Conservation (phyloP, 1,284 basidiomycete species). For the Chondrostereum purpureum region DNA sequence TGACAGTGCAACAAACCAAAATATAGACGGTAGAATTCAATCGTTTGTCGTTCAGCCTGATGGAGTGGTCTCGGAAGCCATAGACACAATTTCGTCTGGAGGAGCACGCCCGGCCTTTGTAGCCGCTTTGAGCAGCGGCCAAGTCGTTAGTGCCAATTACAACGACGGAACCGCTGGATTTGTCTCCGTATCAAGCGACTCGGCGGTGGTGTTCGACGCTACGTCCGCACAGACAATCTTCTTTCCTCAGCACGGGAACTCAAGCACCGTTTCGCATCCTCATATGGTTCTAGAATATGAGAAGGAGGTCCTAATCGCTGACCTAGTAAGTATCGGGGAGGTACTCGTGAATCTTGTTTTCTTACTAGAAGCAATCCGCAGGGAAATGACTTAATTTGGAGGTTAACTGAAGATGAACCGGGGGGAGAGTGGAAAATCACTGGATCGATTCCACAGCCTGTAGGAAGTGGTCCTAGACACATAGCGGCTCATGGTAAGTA, state of each 20-base stretch:
- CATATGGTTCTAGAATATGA: conserved; percentile 55
- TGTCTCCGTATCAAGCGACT: conserved; percentile 37
- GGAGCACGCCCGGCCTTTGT: conserved; percentile 49
- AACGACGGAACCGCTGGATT: conserved; percentile 49
- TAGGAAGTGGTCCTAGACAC: conserved; percentile 62
- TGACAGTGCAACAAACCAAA: not conserved
- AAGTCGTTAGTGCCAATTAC: conserved; percentile 60
- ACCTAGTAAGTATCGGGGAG: conserved; percentile 40
- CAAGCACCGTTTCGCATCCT: conserved; percentile 46
- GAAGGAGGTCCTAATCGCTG: conserved; percentile 54
- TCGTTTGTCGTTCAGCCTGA: conserved; percentile 28
- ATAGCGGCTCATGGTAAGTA: conserved; percentile 45
- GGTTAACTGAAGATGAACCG: conserved; percentile 34
- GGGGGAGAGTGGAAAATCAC: conserved; percentile 44
- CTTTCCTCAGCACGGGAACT: conserved; percentile 37
- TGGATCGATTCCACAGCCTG: conserved; percentile 56
- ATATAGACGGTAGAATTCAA: not conserved
- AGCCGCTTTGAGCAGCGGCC: conserved; percentile 42
- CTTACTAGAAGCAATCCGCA: conserved; percentile 19
- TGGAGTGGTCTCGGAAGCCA: conserved; percentile 37
- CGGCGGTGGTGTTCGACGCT: conserved; percentile 34
- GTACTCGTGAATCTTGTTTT: not conserved
- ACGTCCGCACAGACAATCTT: conserved; percentile 36
- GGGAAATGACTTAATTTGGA: conserved; percentile 64
- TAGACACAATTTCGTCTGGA: conserved; percentile 42